A percentile compares a stretch with the other conserved stretches of the same genome.
Conservation (phyloP, 2,329 filamentous ascomycete species). For the Paramyrothecium sp. region DNA sequence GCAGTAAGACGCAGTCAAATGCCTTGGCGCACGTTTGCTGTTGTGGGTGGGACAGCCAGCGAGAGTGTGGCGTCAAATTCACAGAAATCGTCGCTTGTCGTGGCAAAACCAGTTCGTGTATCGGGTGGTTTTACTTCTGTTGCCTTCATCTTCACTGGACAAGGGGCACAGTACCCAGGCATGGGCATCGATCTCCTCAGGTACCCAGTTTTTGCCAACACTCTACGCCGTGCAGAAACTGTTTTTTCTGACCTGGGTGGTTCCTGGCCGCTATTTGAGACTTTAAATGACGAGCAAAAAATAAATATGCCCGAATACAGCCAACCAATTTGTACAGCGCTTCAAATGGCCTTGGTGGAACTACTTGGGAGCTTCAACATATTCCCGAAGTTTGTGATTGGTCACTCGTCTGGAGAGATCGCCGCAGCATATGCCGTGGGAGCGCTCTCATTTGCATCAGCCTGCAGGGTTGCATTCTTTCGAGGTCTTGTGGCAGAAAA, state of each 20-base stretch:
- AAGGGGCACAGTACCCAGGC: conserved; percentile 28
- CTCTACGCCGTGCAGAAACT: neutral
- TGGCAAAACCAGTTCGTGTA: too few species aligned
- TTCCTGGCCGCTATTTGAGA: conserved; percentile 1
- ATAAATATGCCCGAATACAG: conserved; percentile 33
- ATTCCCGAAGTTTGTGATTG: conserved; percentile 31
- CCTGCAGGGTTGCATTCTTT: conserved; percentile 47
- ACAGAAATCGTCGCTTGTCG: neutral
- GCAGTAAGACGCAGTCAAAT: neutral
- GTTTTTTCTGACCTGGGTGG: conserved; percentile 16
- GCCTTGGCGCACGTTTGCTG: neutral
- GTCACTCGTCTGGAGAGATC: conserved; percentile 46
- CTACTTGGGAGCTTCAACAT: conserved; percentile 39
- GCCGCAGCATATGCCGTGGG: conserved; percentile 42
- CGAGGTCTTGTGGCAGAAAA: conserved; percentile 31
- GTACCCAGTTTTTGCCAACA: conserved; percentile 2
- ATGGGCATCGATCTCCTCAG: conserved; percentile 29
- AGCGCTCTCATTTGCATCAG: conserved; percentile 37
- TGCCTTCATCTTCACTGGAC: conserved; percentile 27
- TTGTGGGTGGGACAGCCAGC: neutral
- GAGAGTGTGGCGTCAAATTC: too few species aligned
- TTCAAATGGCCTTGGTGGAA: conserved; percentile 44
- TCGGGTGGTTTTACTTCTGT: too few species aligned
- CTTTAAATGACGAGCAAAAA: neutral
- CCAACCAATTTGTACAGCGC: conserved; percentile 38